Base-by-base conservation (phyloP, 1,139 yeast genomes). In the Pichia norvegensis region DNA sequence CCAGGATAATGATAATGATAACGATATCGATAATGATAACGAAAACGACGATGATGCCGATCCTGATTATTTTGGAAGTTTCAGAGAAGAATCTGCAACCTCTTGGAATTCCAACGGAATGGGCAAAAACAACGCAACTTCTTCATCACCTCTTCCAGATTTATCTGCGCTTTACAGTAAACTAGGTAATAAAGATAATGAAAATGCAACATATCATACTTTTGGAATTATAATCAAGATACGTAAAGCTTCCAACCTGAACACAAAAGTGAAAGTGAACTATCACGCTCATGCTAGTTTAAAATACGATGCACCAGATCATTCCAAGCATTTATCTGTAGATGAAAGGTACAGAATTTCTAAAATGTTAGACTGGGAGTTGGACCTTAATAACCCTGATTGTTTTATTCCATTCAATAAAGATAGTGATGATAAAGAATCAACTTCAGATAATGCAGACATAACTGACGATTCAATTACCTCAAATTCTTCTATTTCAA, bases 391-490 rank as follows among this genome's bases (percentile, higher is more conserved):
- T 11, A 52, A 54, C 29, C 63, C 66, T 0, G 66, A 64, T 48
- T 63, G 66, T 41, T 63, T 48, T 41, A 62, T 64, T 11, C 66
- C 66, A 0, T 58, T 60, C 33, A 56, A 52, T 2, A 22, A 36
- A 9, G 10, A 7, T 33, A 45, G 42, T n/a, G 41, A 41, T 27
- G 14, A 45, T 3, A 36, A 42, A 8, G 52, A 52, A 21, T 21
- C 36, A 3, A 33, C 6, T 23, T 21, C 20, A 19, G 38, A 16
- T 29, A 45, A 47, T 20, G n/a, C 21, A 11, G 40, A 20, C 17
- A 38, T 39, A 13, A 14, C 31, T 33, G 17, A 39, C 35, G 44
- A 43, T 36, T 46, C 51, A 4, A 23, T 40, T 13, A 31, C 13
- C 13, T 17, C 35, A 31, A 20, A 31, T 31, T 31, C n/a, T 27